A percentile compares a stretch with the other conserved stretches of the same genome.
phyloP scores from a whole-genome alignment of 202 grass and related monocot genomes.

The Saccharum hybrid region DNA sequence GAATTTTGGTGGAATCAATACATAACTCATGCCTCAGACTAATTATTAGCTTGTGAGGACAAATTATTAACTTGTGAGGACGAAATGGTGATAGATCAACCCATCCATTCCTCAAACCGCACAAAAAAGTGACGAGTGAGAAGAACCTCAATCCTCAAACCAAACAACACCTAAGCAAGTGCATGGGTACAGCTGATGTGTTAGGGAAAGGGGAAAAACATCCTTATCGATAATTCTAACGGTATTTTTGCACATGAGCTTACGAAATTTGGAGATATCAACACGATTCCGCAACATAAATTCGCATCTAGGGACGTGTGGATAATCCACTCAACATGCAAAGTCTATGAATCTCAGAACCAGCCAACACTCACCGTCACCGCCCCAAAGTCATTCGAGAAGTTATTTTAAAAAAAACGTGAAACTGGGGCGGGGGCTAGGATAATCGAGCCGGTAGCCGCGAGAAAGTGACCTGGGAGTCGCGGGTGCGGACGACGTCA shows the following conservation, averaged over 20 bases:
- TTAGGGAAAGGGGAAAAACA: neutral
- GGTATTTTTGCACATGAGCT: neutral
- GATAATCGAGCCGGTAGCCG: neutral
- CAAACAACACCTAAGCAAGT: neutral
- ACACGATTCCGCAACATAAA: slow-evolving; percentile 7
- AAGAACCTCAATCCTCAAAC: too few species aligned
- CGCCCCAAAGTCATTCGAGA: neutral
- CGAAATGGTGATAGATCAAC: too few species aligned
- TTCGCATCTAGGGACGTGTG: neutral
- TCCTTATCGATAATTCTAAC: neutral
- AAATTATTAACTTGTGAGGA: too few species aligned
- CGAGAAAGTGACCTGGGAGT: slow-evolving; percentile 57
- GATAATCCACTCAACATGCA: neutral
- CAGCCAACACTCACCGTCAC: neutral
- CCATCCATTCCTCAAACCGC: too few species aligned
- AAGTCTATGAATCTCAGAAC: neutral
- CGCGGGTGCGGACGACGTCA: slow-evolving; percentile 79
- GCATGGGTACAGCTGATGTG: neutral
- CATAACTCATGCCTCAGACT: neutral
- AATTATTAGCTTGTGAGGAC: too few species aligned
- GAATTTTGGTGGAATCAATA: neutral
- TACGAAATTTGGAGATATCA: neutral
- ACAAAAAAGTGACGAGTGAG: too few species aligned
- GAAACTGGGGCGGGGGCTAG: neutral
- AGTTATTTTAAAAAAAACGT: neutral